Conservation (phyloP, 345 rosid species). For the Limnanthes douglasii region DNA sequence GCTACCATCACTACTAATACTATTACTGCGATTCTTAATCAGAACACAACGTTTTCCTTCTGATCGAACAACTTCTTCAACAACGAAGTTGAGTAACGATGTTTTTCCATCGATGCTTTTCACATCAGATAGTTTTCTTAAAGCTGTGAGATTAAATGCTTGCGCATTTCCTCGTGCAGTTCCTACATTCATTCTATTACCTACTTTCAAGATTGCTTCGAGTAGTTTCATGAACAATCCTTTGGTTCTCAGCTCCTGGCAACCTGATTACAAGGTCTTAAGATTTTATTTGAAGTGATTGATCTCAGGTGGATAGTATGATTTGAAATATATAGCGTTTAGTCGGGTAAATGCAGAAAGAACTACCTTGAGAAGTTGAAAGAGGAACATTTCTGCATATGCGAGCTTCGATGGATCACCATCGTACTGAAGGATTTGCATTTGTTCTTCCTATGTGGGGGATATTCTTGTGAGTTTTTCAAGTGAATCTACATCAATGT, state of each 20-base stretch:
- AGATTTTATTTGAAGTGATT: conserved; percentile 29
- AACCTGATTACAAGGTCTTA: conserved; percentile 37
- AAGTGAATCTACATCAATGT: conserved; percentile 38
- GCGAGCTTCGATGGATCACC: conserved; percentile 50
- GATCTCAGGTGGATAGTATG: conserved; percentile 43
- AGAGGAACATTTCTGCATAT: conserved; percentile 58
- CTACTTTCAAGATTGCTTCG: conserved; percentile 89
- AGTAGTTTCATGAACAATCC: conserved; percentile 70
- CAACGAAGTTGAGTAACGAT: conserved; percentile 75
- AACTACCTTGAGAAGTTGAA: conserved; percentile 41
- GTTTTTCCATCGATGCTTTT: conserved; percentile 75
- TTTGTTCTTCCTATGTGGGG: conserved; percentile 59
- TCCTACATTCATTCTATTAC: conserved; percentile 90
- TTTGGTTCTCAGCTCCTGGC: conserved; percentile 56
- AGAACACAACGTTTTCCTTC: conserved; percentile 66
- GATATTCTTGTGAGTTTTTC: conserved; percentile 63
- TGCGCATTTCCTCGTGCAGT: conserved; percentile 86
- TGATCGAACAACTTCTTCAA: conserved; percentile 58
- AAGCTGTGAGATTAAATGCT: conserved; percentile 56
- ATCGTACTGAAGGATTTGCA: conserved; percentile 30
- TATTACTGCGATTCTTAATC: conserved; percentile 29
- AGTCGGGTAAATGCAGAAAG: conserved; percentile 62
- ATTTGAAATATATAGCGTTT: conserved; percentile 59
- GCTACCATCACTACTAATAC: conserved; percentile 17
- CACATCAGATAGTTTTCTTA: conserved; percentile 72